Evolutionary conservation across 352 stramenopile genomes (phyloP).

Genomic region (Blastocystis sp.): DNA sequence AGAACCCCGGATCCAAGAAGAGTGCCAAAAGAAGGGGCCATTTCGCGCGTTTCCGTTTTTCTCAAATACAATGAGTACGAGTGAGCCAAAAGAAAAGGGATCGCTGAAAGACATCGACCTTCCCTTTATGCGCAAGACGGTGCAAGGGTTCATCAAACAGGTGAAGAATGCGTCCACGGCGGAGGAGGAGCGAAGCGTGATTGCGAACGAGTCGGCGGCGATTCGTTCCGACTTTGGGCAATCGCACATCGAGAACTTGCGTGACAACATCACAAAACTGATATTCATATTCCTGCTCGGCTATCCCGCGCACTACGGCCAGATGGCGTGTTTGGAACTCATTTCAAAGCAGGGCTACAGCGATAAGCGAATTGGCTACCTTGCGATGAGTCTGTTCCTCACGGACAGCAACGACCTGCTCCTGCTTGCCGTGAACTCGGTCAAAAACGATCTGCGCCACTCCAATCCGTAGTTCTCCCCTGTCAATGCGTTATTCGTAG

Average conservation of each 20-base stretch:
- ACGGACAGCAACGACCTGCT: constrained; percentile 97
- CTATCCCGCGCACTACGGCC: constrained; percentile 97
- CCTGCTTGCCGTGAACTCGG: constrained; percentile 97
- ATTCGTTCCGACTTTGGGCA: constrained; percentile 98
- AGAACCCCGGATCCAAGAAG: no score
- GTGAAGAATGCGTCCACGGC: constrained; percentile 75
- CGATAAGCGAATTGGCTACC: constrained; percentile 91
- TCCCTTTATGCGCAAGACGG: constrained; percentile 12
- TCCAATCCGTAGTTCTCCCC: constrained; percentile 84
- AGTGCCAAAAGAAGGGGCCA: not conserved
- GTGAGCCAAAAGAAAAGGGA: not conserved
- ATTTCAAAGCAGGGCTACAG: constrained; percentile 93
- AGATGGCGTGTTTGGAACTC: constrained; percentile 99
- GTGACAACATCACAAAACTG: constrained; percentile 98
- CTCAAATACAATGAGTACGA: not conserved
- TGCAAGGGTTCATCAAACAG: constrained; percentile 48
- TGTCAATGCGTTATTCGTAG: not conserved
- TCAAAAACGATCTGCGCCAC: constrained; percentile 89
- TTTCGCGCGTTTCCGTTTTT: not conserved
- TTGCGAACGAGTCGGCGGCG: constrained; percentile 95
- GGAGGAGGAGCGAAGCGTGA: constrained; percentile 93
- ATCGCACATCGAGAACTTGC: constrained; percentile 88
- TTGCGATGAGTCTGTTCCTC: constrained; percentile 90
- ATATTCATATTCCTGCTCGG: constrained; percentile 99
- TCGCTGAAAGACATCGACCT: constrained; percentile 2